These are phyloP conservation scores for Silene noctiflora DNA, from an alignment of 179 eudicot species.

Conservation along the genomic window DNA sequence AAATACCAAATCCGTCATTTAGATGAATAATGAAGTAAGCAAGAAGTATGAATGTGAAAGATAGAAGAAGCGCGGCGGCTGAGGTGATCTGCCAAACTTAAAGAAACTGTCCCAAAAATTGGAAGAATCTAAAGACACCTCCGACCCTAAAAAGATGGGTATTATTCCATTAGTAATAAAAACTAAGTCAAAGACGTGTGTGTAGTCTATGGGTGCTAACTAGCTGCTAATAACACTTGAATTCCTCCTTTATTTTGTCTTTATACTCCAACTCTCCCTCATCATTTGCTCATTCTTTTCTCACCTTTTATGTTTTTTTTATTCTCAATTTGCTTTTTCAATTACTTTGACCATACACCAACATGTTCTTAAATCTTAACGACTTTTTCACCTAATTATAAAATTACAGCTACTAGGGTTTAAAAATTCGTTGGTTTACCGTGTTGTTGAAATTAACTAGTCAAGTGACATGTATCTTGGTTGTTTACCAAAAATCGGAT, in stretches of 20 bases:
- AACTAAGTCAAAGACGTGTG: constrained; percentile 11
- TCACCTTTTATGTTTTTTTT: background rate
- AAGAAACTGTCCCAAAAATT: background rate
- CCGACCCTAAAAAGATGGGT: background rate
- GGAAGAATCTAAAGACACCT: background rate
- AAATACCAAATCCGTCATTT: too few species aligned
- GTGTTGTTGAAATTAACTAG: too few species aligned
- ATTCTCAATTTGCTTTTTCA: background rate
- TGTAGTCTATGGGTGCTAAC: background rate
- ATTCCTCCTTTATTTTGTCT: too few species aligned
- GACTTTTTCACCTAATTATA: too few species aligned
- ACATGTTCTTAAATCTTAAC: background rate
- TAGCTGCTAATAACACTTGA: background rate
- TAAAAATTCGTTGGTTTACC: too few species aligned
- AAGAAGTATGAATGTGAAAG: too few species aligned
- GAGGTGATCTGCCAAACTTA: too few species aligned
- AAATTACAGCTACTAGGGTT: too few species aligned
- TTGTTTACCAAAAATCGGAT: too few species aligned
- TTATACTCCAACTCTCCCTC: background rate
- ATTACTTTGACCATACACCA: constrained; percentile 10
- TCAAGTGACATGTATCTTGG: too few species aligned
- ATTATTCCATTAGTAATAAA: background rate
- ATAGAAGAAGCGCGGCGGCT: too few species aligned
- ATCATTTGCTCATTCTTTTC: background rate
- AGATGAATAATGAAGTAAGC: too few species aligned